Evolutionary conservation across 1,139 yeast species (phyloP), one percentile per base, ranked within the genome.

Genomic region (Scheffersomyces illinoinensis): DNA sequence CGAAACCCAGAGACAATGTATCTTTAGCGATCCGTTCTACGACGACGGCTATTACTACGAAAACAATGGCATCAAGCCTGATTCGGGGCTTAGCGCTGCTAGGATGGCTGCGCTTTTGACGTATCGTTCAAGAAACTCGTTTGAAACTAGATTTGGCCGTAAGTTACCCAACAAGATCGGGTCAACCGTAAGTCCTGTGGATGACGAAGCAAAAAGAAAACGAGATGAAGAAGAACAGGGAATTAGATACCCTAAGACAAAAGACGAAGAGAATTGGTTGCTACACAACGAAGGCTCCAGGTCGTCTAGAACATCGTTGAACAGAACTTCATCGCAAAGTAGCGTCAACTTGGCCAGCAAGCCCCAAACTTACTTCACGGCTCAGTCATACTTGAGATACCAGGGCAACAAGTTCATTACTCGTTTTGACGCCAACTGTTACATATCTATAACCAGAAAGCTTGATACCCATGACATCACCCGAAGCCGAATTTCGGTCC

Each of bases 21-120:
- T 95, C 46, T 95, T 93, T 74, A 88, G 97, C 26, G 99, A 95
- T 72, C 98, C 99, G 5, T 89, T 89, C 70, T 95, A 93, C 71
- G 84, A 85, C 59, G 98, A 93, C 69, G 99, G 99, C 2, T 92
- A 91, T 73, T 81, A 81, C 63, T 93, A 91, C 69, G 77, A 86
- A 18, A 78, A 84, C 52, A 89, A 88, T 58, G 71, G 69, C 1
- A 62, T 57, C 23, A 96, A 93, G 10, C 99, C 99, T 1, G 81
- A 80, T 47, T 84, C 89, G 6, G 99, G 99, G 0, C 79, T 95
- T 24, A 90, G 97, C 49, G 99, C 99, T 2, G 99, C 99, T 0
- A 86, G 99, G 75, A 95, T 95, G 99, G 86, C 97, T 8, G 99
- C 99, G 0, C 79, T 95, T 64, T 78, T 95, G 58, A 95, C 99